Conservation (phyloP, 208 protist species). For the Naegleria gruberi region DNA sequence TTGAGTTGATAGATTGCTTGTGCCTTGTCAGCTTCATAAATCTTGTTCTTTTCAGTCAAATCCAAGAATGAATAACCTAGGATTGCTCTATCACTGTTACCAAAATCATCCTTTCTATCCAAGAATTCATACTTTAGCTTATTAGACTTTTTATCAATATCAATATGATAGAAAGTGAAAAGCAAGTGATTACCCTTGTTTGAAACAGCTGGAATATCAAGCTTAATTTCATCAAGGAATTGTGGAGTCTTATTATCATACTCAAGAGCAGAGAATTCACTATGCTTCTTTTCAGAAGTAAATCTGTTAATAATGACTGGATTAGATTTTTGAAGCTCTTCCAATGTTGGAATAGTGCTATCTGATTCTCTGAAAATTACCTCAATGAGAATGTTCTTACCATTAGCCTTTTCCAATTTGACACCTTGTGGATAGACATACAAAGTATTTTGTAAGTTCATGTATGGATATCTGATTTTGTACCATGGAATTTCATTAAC, state of each 20-base stretch:
- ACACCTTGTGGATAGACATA: not conserved
- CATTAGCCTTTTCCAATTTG: not conserved
- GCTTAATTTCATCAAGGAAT: conserved; percentile 19
- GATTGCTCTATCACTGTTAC: not conserved
- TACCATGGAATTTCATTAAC: not conserved
- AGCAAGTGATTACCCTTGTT: not conserved
- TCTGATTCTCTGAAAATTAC: not conserved
- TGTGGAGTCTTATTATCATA: not conserved
- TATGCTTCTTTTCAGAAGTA: not conserved
- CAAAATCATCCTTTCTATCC: not conserved
- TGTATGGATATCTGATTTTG: not conserved
- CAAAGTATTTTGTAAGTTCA: not conserved
- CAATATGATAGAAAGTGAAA: conserved; percentile 19
- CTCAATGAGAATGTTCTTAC: not conserved
- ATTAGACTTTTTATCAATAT: not conserved
- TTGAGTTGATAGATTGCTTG: not conserved
- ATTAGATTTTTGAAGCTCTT: not conserved
- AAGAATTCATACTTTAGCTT: not conserved
- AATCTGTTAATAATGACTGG: not conserved
- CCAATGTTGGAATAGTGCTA: not conserved
- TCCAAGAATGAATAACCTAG: not conserved
- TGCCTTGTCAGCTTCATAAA: not conserved
- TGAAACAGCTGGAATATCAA: not conserved
- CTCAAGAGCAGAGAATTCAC: not conserved
- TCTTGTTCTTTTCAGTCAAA: not conserved